phyloP scores from a whole-genome alignment of 345 rosid genomes.

The Eucalyptus grandis region DNA sequence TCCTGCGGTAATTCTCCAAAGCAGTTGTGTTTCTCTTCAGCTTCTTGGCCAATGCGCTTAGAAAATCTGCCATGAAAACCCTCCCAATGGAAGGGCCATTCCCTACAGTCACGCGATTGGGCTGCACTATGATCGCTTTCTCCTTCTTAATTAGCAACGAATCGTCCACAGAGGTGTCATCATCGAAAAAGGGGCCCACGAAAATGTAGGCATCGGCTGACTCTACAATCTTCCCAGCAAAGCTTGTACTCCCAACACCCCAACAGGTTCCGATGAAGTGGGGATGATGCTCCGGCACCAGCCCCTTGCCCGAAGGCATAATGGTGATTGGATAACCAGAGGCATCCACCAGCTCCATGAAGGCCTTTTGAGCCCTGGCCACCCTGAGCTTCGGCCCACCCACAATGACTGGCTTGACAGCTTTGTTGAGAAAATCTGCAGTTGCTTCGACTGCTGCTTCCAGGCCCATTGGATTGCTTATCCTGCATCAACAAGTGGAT shows the following conservation, averaged over 20 bases:
- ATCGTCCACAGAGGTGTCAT: conserved; percentile 63
- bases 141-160: conserved; percentile 57
- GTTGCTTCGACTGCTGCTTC: conserved; percentile 70
- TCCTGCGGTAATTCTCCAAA: conserved; percentile 45
- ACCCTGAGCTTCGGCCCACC: conserved; percentile 60
- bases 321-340: conserved; percentile 44
- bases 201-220: conserved; percentile 68
- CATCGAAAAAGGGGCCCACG: conserved; percentile 58
- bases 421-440: conserved; percentile 49
- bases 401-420: conserved; percentile 64
- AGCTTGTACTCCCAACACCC: conserved; percentile 62
- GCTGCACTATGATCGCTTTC: conserved; percentile 42
- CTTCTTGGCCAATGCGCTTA: conserved; percentile 48
- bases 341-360: conserved; percentile 40
- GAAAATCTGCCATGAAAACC: conserved; percentile 66
- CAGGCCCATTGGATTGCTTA: conserved; percentile 47
- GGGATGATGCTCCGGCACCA: conserved; percentile 54
- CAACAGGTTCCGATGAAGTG: conserved; percentile 67
- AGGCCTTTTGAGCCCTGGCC: conserved; percentile 40
- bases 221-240: conserved; percentile 52
- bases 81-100: conserved; percentile 59
- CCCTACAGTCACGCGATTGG: conserved; percentile 53
- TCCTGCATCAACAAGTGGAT: conserved; percentile 18
- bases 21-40: conserved; percentile 48
- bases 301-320: conserved; percentile 66